Percentiles rank a stretch among this genome's conserved stretches.
These are phyloP conservation scores for Cryptococcus sp. DNA, from an alignment of 1,284 basidiomycete genomes.

Conservation along the genomic window DNA sequence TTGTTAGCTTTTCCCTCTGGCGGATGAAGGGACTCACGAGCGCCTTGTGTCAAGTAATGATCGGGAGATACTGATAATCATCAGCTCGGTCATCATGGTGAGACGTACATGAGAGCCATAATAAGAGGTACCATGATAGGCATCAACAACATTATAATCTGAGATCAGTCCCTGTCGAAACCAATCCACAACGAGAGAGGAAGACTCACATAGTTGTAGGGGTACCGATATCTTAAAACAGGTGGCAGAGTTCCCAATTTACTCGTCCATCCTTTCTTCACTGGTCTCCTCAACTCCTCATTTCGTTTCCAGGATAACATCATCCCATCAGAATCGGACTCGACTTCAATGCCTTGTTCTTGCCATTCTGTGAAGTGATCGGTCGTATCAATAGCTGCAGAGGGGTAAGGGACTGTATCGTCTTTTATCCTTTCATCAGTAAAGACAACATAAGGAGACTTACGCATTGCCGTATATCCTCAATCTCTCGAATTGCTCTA, in stretches of 20 bases:
- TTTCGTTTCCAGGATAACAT: conserved; percentile 19
- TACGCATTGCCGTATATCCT: conserved; percentile 81
- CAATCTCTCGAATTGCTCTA: conserved; percentile 64
- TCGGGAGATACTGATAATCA: conserved; percentile 18
- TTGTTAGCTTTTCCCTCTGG: no score
- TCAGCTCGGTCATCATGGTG: neutral
- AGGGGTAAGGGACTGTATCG: conserved; percentile 73
- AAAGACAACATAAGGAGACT: conserved; percentile 27
- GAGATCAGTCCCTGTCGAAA: conserved; percentile 4
- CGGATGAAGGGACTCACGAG: conserved; percentile 18
- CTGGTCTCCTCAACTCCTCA: conserved; percentile 5
- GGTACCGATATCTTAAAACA: conserved; percentile 61
- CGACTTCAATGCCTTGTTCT: conserved; percentile 62
- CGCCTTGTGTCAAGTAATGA: conserved; percentile 30
- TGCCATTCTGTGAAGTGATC: conserved; percentile 65
- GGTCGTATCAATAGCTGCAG: conserved; percentile 64
- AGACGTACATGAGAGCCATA: conserved; percentile 44
- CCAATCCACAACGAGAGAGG: neutral
- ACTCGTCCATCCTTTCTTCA: conserved; percentile 12
- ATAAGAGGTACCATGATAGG: conserved; percentile 53
- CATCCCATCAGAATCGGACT: conserved; percentile 36
- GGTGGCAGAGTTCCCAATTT: conserved; percentile 56
- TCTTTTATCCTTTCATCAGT: conserved; percentile 58
- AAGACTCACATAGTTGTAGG: conserved; percentile 63
- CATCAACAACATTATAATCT: conserved; percentile 62